Evolutionary conservation across 2,329 filamentous ascomycete species (phyloP).

Genomic region (Fusarium goolgardi): DNA sequence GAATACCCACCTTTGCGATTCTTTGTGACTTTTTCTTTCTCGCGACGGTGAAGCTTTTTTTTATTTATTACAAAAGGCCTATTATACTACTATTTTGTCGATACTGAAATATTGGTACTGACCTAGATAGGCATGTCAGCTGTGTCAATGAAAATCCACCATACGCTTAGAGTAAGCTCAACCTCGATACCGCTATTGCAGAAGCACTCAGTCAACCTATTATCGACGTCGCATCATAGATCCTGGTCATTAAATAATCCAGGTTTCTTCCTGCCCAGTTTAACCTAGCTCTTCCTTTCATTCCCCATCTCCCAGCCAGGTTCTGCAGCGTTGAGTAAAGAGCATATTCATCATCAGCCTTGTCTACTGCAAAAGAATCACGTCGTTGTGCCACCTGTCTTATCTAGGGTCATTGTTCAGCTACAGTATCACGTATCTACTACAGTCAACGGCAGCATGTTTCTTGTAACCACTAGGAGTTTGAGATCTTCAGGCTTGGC

Average conservation of each 20-base stretch:
- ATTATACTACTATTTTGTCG: neutral
- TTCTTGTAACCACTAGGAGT: constrained; percentile 11
- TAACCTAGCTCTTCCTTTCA: neutral
- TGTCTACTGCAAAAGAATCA: neutral
- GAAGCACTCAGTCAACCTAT: neutral
- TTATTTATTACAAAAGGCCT: no score
- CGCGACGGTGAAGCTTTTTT: neutral
- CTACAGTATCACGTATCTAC: no score
- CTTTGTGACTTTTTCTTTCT: constrained; percentile 6
- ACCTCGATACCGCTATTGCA: neutral
- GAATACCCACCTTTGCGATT: constrained; percentile 41
- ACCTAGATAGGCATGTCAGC: no score
- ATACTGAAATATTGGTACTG: neutral
- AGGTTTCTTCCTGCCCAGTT: neutral
- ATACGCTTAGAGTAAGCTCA: constrained; percentile 4
- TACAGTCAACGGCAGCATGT: constrained; percentile 21
- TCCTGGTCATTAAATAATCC: neutral
- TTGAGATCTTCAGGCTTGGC: neutral
- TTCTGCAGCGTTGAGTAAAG: neutral
- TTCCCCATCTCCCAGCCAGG: neutral
- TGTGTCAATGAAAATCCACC: neutral
- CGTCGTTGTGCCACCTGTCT: constrained; percentile 17
- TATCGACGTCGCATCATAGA: constrained; percentile 7
- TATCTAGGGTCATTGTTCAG: no score
- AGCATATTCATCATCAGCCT: neutral